Evolutionary conservation across 192 early-diverging fungal species (phyloP).

Genomic region (Backusella morwellensis): DNA sequence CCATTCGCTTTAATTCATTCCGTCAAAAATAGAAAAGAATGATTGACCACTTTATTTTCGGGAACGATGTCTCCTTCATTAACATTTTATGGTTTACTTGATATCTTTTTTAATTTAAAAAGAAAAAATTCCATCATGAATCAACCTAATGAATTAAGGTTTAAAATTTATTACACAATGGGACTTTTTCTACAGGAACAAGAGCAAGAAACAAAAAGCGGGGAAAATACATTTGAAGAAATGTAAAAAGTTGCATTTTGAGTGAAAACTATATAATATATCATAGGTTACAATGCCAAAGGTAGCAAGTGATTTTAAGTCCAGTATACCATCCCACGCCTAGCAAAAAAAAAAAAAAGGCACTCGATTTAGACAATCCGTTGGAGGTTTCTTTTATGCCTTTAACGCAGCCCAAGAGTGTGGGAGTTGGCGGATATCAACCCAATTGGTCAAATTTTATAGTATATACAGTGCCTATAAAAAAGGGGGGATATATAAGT

Average conservation of each 20-base stretch:
- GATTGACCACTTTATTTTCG: neutral
- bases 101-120: too few species aligned
- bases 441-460: neutral
- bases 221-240: neutral
- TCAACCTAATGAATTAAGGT: neutral
- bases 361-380: neutral
- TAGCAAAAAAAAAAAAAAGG: neutral
- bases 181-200: neutral
- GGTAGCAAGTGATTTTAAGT: neutral
- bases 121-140: neutral
- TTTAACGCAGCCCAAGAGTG: neutral
- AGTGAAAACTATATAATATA: neutral
- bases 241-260: neutral
- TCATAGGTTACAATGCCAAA: neutral
- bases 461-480: neutral
- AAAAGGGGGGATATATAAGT: neutral
- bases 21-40: neutral
- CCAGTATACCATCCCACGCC: neutral
- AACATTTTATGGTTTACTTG: too few species aligned
- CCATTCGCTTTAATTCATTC: neutral
- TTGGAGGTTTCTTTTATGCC: neutral
- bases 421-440: conserved; percentile 3
- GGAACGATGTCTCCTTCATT: neutral
- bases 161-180: neutral
- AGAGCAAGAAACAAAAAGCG: neutral